Evolutionary conservation across 2,329 filamentous ascomycete species (phyloP), one percentile per base, ranked within the genome.

Genomic region (Talaromyces sp.): DNA sequence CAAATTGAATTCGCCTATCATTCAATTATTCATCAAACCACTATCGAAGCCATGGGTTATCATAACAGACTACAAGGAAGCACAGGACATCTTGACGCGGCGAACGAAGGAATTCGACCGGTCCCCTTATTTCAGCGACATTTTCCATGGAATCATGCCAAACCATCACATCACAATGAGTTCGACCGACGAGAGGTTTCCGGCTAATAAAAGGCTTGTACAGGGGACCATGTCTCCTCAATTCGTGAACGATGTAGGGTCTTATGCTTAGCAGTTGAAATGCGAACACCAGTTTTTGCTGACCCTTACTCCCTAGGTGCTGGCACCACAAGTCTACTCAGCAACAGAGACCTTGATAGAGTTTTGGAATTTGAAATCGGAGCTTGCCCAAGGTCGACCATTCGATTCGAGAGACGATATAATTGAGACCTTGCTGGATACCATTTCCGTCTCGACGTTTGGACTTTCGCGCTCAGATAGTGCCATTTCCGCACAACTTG

Each of bases 21-120:
- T 77, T 6, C 82, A 84, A 64, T 68, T 79, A 6, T 83, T 83
- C 65, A 66, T 81, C 57, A 68, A 70, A 7, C 80, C 81, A 0
- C 71, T 81, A 17, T 63, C 65, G 1, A 70, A 69, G 29, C 82
- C 81, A 2, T 75, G 72, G 66, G 69, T 84, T 0, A 59, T 83
- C 4, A 63, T 83, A 10, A 54, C 53, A 11, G 65, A 69, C 31
- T 59, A 61, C 35, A 55, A 61, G 21, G 66, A 69, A 51, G 26
- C 60, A 6, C 61, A 62, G n/a, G 67, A 69, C 43, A 64, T 65
- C 11, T 50, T 64, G 19, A 56, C 64, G 17, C 41, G 58, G 13
- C 59, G 67, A 4, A 62, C 59, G 5, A 60, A 62, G 11, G 67
- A 69, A n/a, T 69, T 69, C 51, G 59, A 69, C 58, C 58, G 64